Evolutionary conservation across 371 early-diverging fungal species (phyloP).

Genomic region (Smittium culicis): DNA sequence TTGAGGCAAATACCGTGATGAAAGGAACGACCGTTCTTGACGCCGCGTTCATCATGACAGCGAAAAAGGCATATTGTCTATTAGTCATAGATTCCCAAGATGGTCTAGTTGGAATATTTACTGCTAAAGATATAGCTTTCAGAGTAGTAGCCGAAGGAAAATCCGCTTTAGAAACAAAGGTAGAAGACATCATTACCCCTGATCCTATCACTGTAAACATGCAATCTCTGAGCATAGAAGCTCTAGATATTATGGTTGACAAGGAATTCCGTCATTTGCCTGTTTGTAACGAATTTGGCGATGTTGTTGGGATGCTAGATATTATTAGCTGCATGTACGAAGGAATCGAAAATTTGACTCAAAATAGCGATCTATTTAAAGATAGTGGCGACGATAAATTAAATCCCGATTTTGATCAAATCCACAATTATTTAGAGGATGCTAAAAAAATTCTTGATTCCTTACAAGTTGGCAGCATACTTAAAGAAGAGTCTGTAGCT

Average conservation of each 20-base stretch:
- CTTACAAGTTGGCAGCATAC: constrained; percentile 67
- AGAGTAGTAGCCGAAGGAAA: constrained; percentile 75
- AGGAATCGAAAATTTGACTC: constrained; percentile 74
- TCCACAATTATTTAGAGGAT: constrained; percentile 53
- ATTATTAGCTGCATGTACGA: constrained; percentile 92
- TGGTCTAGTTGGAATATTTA: constrained; percentile 87
- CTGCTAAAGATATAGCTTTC: constrained; percentile 65
- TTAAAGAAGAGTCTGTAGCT: constrained; percentile 55
- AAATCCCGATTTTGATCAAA: constrained; percentile 38
- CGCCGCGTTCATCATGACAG: constrained; percentile 95
- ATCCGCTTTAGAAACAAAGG: constrained; percentile 57
- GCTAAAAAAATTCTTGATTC: constrained; percentile 68
- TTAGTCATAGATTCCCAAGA: constrained; percentile 79
- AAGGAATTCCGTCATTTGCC: constrained; percentile 91
- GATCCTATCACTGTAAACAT: constrained; percentile 72
- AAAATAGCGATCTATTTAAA: constrained; percentile 71
- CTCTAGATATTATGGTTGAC: constrained; percentile 83
- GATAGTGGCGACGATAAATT: constrained; percentile 86
- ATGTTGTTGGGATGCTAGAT: constrained; percentile 86
- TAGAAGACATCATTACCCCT: constrained; percentile 79
- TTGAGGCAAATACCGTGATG: constrained; percentile 80
- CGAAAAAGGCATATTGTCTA: constrained; percentile 91
- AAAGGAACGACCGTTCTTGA: constrained; percentile 77
- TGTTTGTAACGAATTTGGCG: constrained; percentile 79
- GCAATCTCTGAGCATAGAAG: constrained; percentile 72